These are phyloP conservation scores for Sisymbrium altissimum DNA, from an alignment of 345 rosid genomes.

Conservation along the genomic window DNA sequence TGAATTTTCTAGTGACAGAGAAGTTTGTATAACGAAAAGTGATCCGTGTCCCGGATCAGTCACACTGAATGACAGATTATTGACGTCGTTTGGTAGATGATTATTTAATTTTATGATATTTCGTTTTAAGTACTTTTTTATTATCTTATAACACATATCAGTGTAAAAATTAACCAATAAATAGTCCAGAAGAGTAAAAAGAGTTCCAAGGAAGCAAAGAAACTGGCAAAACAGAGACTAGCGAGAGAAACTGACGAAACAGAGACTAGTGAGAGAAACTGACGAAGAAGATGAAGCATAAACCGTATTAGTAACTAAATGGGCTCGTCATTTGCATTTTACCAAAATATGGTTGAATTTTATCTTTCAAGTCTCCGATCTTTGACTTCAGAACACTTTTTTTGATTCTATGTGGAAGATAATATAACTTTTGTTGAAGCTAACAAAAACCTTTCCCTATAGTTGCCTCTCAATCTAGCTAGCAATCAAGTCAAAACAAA, in stretches of 20 bases:
- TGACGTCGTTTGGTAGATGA: no score
- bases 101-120: no score
- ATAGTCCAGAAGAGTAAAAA: not conserved
- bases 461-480: not conserved
- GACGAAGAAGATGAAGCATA: not conserved
- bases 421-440: not conserved
- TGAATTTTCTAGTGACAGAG: not conserved
- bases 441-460: not conserved
- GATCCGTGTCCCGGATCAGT: not conserved
- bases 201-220: not conserved
- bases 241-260: not conserved
- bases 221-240: not conserved
- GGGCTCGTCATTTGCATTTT: not conserved
- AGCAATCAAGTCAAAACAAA: conserved; percentile 13
- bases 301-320: no score
- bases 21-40: not conserved
- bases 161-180: no score
- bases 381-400: not conserved
- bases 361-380: not conserved
- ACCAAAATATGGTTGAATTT: not conserved
- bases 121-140: no score
- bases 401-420: not conserved
- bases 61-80: no score
- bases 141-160: no score
- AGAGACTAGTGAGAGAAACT: not conserved